phyloP scores from a whole-genome alignment of 805 yeast genomes.

The Candida schatavii region DNA sequence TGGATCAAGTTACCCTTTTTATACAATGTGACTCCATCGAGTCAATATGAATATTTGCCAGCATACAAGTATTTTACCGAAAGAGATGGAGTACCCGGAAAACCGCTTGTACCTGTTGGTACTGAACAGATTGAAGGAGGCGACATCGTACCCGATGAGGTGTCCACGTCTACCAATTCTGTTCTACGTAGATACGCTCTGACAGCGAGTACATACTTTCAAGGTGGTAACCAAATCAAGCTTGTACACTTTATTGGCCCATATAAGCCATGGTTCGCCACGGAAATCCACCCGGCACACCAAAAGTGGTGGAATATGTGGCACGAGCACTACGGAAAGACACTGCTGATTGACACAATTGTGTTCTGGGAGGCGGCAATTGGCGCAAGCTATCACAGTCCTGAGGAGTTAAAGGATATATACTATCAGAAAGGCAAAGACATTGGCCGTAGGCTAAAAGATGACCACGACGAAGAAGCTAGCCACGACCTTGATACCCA shows the following conservation, averaged over 20 bases:
- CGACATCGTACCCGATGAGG: not conserved
- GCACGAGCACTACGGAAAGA: conserved; percentile 27
- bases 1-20: conserved; percentile 79
- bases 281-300: conserved; percentile 14
- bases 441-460: not conserved
- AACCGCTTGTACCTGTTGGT: not conserved
- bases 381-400: not conserved
- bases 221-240: conserved; percentile 32
- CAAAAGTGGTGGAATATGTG: conserved; percentile 40
- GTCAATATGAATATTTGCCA: conserved; percentile 68
- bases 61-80: conserved; percentile 54
- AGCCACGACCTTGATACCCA: not conserved
- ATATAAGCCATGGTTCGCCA: conserved; percentile 52
- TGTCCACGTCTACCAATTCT: not conserved
- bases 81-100: not conserved
- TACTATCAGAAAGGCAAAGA: not conserved
- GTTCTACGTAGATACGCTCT: conserved; percentile 13
- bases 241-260: conserved; percentile 69
- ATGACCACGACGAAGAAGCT: not conserved
- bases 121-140: not conserved
- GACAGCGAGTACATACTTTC: conserved; percentile 17
- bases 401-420: not conserved
- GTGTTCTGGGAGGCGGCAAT: conserved; percentile 8
- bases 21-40: conserved; percentile 74
- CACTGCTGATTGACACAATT: conserved; percentile 19